Evolutionary conservation across 768 basidiomycete species (phyloP), one percentile per base, ranked within the genome.

Genomic region (button mushroom (Agaricus bisporus)): DNA sequence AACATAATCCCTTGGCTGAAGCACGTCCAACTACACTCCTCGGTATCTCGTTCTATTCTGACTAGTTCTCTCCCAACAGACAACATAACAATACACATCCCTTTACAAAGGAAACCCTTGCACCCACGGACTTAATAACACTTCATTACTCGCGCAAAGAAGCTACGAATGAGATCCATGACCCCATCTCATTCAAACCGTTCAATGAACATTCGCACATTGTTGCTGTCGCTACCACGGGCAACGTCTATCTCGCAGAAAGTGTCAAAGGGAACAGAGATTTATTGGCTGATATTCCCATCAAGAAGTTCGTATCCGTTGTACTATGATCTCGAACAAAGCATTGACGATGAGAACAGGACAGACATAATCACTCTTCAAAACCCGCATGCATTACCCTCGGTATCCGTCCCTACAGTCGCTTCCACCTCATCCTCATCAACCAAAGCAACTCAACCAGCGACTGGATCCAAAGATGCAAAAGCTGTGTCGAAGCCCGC

Each of bases 201-300:
- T 97, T 99, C 77, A 94, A 80, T 64, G 88, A 95, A 58, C 95
- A 98, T 66, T 95, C 95, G 1, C 90, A 98, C 64, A 90, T 99
- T 51, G 90, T 93, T 36, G 89, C 91, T 39, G 84, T 97, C 59
- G 85, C 86, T 5, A 86, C 83, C 0, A 93, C 92, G 0, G 94
- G 93, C 14, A 97, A 97, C 64, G 93, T 98, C 12, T 98, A 89
- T 68, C 76, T 95, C 15, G 86, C 88, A 7, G 97, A 98, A 44
- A 95, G 94, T 60, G 74, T 93, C 55, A 91, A 85, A 63, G 88
- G 86, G 18, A 88, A 89, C 56, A 78, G 74, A 59, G 97, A 99
- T 66, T 73, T 98, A n/a, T 74, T 98, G 8, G 81, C 76, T 26
- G 97, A 98, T 63, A 77, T 82, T 44, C 75, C 85, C 12, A 94